phyloP scores from a whole-genome alignment of 495 filamentous ascomycete genomes.

The Pseudevernia furfuracea region DNA sequence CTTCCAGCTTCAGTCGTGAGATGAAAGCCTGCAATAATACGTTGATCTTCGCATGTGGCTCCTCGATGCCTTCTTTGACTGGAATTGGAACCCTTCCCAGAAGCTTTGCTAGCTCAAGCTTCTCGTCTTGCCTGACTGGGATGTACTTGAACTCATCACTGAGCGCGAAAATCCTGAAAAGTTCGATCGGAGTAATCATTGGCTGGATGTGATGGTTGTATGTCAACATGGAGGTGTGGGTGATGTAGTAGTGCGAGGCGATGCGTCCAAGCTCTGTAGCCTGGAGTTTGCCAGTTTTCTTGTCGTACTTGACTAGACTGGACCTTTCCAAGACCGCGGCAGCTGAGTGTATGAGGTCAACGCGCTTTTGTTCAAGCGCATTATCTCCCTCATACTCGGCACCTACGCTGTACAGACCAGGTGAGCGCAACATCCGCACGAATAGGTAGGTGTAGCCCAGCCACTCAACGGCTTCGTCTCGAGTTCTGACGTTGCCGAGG shows the following conservation, averaged over 20 bases:
- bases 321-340: conserved; percentile 80
- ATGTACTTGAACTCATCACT: conserved; percentile 99
- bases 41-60: conserved; percentile 97
- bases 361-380: conserved; percentile 87
- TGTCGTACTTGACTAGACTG: conserved; percentile 89
- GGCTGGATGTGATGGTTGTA: conserved; percentile 96
- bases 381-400: conserved; percentile 91
- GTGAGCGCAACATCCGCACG: conserved; percentile 93
- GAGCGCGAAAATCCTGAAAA: conserved; percentile 95
- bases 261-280: conserved; percentile 91
- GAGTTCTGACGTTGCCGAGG: conserved; percentile 82
- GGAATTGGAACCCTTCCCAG: conserved; percentile 85
- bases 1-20: conserved; percentile 87
- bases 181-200: conserved; percentile 79
- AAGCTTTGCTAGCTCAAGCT: conserved; percentile 88
- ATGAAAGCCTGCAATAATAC: conserved; percentile 98
- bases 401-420: conserved; percentile 91
- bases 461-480: conserved; percentile 97
- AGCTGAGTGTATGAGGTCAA: conserved; percentile 93
- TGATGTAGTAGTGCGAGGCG: conserved; percentile 97
- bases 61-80: conserved; percentile 95
- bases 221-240: conserved; percentile 87
- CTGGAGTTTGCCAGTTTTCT: conserved; percentile 81
- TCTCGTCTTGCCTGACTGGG: conserved; percentile 94
- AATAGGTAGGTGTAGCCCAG: conserved; percentile 98